A percentile compares a stretch with the other conserved stretches of the same genome.
Evolutionary conservation across 2,329 filamentous ascomycete species (phyloP).

Genomic region (Cercospora zeina): DNA sequence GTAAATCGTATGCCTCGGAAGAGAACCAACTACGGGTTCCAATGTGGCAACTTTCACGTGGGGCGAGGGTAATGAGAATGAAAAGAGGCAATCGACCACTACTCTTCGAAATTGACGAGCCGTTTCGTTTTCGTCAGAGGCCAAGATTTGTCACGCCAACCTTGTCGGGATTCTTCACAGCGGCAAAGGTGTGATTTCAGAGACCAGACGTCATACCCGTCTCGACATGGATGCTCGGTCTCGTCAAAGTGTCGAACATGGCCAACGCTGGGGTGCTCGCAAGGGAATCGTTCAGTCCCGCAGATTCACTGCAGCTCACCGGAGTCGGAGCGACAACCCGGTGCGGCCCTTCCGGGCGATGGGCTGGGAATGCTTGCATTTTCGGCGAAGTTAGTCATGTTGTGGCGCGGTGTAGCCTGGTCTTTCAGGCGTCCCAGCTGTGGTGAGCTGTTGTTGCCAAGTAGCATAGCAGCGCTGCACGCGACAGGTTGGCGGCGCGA

Average conservation of each 20-base stretch:
- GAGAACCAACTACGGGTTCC: background rate
- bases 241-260: background rate
- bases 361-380: background rate
- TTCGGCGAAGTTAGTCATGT: background rate
- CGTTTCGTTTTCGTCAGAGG: background rate
- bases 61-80: background rate
- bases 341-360: background rate
- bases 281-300: background rate
- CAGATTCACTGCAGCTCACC: background rate
- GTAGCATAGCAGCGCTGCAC: background rate
- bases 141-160: background rate
- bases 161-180: background rate
- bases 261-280: background rate
- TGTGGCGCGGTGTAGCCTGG: conserved; percentile 4
- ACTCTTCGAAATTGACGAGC: background rate
- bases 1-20: background rate
- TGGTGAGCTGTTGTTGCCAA: background rate
- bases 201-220: conserved; percentile 6
- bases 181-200: background rate
- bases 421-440: background rate
- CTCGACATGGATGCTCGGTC: background rate
- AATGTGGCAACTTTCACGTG: background rate
- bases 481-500: background rate
- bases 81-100: background rate
- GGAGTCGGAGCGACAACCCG: background rate